Base-by-base conservation (phyloP, 208 protist genomes). In the Herpetomonas samuelpessoai region DNA sequence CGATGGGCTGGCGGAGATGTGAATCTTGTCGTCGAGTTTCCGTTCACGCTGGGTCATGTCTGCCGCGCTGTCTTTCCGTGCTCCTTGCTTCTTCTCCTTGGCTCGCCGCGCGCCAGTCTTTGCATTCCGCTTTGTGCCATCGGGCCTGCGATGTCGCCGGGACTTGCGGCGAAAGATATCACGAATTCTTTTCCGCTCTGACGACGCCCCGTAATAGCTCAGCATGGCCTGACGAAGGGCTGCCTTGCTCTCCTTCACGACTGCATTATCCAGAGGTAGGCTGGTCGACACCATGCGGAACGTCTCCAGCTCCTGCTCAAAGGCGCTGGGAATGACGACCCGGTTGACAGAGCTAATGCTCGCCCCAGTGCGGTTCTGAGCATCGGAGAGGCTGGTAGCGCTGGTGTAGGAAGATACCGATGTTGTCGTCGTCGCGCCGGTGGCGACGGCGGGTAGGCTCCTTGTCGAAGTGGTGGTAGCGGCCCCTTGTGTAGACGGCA, bases 281-380 rank as follows among this genome's bases (percentile, higher is more conserved):
- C 83, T 88, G 4, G 79, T 87, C 9, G 73, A 68, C 27, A 77
- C 62, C 75, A 87, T 81, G n/a, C 86, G 86, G 53, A 73, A 88
- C 10, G 19, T 6, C 49, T 89, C 82, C 25, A 93, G 58, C 2
- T 71, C 45, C 2, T 69, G 56, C 0, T 10, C 26, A 29, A 91
- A 31, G 16, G 19, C 12, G 22, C 46, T 29, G 1, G 83, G 76
- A 19, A 79, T 59, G 21, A 22, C 24, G 7, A 79, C 58, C 0
- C 66, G 71, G 45, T 77, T 76, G 41, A 18, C 57, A n/a, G 46
- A 25, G 2, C 60, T 65, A 2, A 21, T 38, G 30, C 61, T 69
- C 25, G 45, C 39, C n/a, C 68, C 66, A 6, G 44, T 76, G 45
- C 45, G 12, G 45, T 50, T 50, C 6, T 10, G 6, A 9, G 16